Base-by-base conservation (phyloP, 805 yeast genomes). In the Starmerella bacillaris region DNA sequence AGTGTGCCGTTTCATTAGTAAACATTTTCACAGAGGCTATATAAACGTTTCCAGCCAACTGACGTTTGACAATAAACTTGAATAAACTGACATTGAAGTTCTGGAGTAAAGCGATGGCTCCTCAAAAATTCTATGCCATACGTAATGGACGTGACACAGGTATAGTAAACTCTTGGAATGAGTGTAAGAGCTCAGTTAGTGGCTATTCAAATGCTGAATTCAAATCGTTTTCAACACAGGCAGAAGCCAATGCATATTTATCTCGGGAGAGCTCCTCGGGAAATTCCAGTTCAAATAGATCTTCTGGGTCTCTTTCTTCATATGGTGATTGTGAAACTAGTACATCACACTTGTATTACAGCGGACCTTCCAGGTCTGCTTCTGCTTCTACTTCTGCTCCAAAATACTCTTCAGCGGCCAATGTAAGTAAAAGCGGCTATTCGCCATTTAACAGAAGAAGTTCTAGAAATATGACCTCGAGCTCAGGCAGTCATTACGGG, bases 131-230 rank as follows among this genome's bases (percentile, higher is more conserved):
- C 42, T 73, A 72, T 43, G 78, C 76, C 0, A 78, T 73, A 2
- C 60, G 55, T 20, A 56, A 53, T 4, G 80, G 82, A 1, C 56
- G 70, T 14, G 37, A 40, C 2, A 47, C 56, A 1, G 93, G 92
- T 1, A 59, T 80, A 1, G 80, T 57, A 53, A 44, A 37, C 5
- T 52, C 53, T 15, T 82, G 94, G 94, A 49, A 51, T 1, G 69
- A 63, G 4, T 47, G 53, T 33, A 36, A 43, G 27, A 35, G 32
- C 15, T 67, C 70, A 30, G 77, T 73, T 0, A 43, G 47, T 5
- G 80, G 84, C 0, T 74, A 51, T 44, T 38, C 64, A 3, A 69
- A 71, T 3, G 76, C 82, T 5, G 47, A 50, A 11, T 74, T 50
- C 54, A 76, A 74, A 52, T 65, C 66, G 44, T 78, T 78, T 48